Evolutionary conservation across 306 rosid genomes (phyloP).

Genomic region (Herpetospermum pedunculosum): DNA sequence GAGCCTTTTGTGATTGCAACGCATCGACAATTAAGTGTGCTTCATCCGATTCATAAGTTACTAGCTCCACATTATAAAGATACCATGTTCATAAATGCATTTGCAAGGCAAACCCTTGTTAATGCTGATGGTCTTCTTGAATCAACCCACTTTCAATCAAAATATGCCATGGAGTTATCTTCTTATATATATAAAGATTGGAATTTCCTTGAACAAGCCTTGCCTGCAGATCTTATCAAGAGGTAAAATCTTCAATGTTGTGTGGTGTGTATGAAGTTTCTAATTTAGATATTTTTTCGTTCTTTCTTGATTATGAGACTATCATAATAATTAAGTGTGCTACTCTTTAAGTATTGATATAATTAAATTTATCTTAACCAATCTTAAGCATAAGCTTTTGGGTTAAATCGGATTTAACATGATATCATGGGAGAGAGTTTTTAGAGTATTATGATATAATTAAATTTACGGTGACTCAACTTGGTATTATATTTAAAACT

Average conservation of each 20-base stretch:
- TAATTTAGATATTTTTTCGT: background rate
- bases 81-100: slow-evolving; percentile 75
- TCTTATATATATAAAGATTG: slow-evolving; percentile 55
- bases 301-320: background rate
- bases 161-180: slow-evolving; percentile 64
- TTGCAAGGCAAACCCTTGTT: slow-evolving; percentile 52
- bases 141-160: slow-evolving; percentile 43
- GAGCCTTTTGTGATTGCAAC: slow-evolving; percentile 78
- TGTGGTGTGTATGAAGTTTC: background rate
- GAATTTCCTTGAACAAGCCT: slow-evolving; percentile 69
- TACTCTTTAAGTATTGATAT: too few species aligned
- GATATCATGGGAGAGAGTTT: too few species aligned
- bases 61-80: slow-evolving; percentile 74
- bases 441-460: too few species aligned
- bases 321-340: too few species aligned
- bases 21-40: slow-evolving; percentile 64
- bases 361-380: too few species aligned
- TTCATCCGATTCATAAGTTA: slow-evolving; percentile 75
- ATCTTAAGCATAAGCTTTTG: too few species aligned
- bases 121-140: slow-evolving; percentile 64
- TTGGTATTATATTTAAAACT: too few species aligned
- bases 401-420: too few species aligned
- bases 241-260: slow-evolving; percentile 29
- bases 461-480: too few species aligned
- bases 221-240: slow-evolving; percentile 63